Percentiles rank a stretch among this genome's conserved stretches.
These are phyloP conservation scores for Cairneyella variabilis DNA, from an alignment of 495 filamentous ascomycete species.

Conservation along the genomic window DNA sequence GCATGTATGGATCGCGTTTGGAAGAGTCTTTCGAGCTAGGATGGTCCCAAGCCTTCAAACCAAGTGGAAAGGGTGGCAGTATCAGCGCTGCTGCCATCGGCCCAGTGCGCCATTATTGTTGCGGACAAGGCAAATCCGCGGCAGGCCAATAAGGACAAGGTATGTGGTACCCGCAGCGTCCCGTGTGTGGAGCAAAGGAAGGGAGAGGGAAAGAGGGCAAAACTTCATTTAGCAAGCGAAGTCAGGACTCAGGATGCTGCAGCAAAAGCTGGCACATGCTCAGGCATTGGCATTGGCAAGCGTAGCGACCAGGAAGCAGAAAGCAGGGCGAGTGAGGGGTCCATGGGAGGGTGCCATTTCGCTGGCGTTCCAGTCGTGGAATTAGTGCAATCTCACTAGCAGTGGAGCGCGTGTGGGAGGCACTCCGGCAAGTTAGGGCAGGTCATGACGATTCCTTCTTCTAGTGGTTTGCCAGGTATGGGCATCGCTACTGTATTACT, in stretches of 20 bases:
- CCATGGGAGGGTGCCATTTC: neutral
- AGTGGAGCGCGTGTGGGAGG: slow-evolving; percentile 9
- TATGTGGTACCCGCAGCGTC: slow-evolving; percentile 1
- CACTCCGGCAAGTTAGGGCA: neutral
- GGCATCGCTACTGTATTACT: neutral
- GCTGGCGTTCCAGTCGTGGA: slow-evolving; percentile 9
- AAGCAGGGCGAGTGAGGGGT: neutral
- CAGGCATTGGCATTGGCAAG: no score
- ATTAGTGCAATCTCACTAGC: slow-evolving; percentile 4
- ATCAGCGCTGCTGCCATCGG: neutral
- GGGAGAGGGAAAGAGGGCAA: neutral
- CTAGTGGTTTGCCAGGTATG: neutral
- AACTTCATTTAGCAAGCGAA: neutral
- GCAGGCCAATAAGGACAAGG: slow-evolving; percentile 2
- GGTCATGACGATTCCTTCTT: neutral
- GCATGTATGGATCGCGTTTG: no score
- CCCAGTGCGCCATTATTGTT: neutral
- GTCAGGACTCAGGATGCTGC: no score
- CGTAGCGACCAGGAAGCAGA: neutral
- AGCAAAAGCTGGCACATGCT: no score
- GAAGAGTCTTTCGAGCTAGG: no score
- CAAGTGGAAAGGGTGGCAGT: neutral
- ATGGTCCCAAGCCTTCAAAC: no score
- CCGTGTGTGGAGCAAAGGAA: slow-evolving; percentile 6
- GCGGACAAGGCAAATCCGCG: neutral